Evolutionary conservation across 2,329 filamentous ascomycete genomes (phyloP), one percentile per base, ranked within the genome.

Genomic region (Magnaporthiopsis poae): DNA sequence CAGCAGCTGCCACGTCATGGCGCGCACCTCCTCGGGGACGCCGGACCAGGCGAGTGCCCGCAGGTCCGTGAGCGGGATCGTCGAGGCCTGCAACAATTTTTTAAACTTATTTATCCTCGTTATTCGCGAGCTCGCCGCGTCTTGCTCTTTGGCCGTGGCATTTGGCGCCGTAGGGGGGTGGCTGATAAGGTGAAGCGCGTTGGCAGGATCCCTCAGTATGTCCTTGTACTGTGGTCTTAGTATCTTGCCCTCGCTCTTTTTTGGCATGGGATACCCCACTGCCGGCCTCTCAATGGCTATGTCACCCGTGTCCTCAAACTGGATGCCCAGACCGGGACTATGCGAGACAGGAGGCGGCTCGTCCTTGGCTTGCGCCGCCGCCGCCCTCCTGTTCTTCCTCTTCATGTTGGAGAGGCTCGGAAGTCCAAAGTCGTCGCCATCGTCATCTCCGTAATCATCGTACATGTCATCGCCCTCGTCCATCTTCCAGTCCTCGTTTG

Each of bases 51-150:
- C 92, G 39, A 92, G 82, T 67, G 92, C 84, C 69, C 95, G 86
- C 31, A 99, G 82, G 65, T 98, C 94, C 25, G 89, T 81, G 2
- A 98, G 79, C 1, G 92, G 89, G 72, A 99, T 95, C 0, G 91
- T 92, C 60, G 91, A 96, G 29, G 94, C 87, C 78, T 99, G 95
- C 8, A 99, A 82, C 65, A 99, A 91, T 72, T 90, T 90, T 78
- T 99, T 99, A 80, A 99, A 99, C 75, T 98, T 98, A 79, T 99
- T 97, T 75, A 99, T 99, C 69, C 95, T 88, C 8, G 91, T 90
- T 72, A 96, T 95, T 68, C 92, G 88, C 61, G 93, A 90, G 67
- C 90, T 93, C 74, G 96, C 88, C 15, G 88, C 89, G 74, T 98
- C 94, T 25, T 89, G 82, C 74, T 97, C 92, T 75, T 96, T 98